These are phyloP conservation scores for Hymenotorrendiella dingleyae DNA, from an alignment of 2,329 filamentous ascomycete species.

Conservation along the genomic window DNA sequence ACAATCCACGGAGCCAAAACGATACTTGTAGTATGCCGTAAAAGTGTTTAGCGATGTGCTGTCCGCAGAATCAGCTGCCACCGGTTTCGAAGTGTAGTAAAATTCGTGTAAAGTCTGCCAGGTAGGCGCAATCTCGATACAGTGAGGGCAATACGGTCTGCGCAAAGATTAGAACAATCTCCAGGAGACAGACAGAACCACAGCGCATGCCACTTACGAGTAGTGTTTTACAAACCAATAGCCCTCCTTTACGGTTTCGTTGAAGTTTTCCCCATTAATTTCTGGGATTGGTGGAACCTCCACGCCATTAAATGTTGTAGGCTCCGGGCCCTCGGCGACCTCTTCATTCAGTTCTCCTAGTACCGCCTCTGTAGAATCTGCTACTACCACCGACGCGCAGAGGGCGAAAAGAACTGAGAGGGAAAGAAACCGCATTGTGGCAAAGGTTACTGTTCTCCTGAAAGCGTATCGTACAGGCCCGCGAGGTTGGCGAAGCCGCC, in stretches of 20 bases:
- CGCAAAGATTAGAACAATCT: neutral
- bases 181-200: neutral
- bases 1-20: slow-evolving; percentile 83
- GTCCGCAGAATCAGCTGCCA: slow-evolving; percentile 33
- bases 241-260: slow-evolving; percentile 25
- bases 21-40: slow-evolving; percentile 78
- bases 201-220: slow-evolving; percentile 21
- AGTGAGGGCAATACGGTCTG: slow-evolving; percentile 30
- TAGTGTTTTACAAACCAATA: slow-evolving; percentile 33
- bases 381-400: slow-evolving; percentile 22
- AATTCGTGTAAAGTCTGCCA: slow-evolving; percentile 94
- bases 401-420: slow-evolving; percentile 23
- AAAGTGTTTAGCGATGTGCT: slow-evolving; percentile 52
- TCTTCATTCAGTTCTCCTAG: slow-evolving; percentile 24
- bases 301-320: slow-evolving; percentile 44
- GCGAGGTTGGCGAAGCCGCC: slow-evolving; percentile 21
- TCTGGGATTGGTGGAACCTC: slow-evolving; percentile 45
- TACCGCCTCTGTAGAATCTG: slow-evolving; percentile 15
- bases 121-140: slow-evolving; percentile 60
- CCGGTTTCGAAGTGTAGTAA: slow-evolving; percentile 72
- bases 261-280: slow-evolving; percentile 40
- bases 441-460: slow-evolving; percentile 18
- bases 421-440: slow-evolving; percentile 28
- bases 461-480: slow-evolving; percentile 2
- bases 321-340: slow-evolving; percentile 16